A percentile compares a stretch with the other conserved stretches of the same genome.
These are phyloP conservation scores for Exophiala sp. DNA, from an alignment of 2,329 filamentous ascomycete species.

Conservation along the genomic window DNA sequence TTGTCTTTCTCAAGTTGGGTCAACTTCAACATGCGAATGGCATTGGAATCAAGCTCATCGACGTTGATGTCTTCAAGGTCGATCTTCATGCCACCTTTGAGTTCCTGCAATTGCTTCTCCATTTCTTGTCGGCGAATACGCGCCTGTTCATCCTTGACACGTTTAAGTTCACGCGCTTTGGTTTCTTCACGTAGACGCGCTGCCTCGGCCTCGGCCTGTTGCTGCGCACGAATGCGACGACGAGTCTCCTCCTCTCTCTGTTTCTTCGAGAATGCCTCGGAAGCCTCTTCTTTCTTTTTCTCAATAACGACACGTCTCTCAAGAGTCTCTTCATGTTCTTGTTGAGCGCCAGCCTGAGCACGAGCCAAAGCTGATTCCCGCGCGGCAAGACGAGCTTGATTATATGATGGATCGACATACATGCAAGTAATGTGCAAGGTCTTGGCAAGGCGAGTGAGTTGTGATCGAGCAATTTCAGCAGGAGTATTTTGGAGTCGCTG, in stretches of 20 bases:
- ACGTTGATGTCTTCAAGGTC: conserved; percentile 70
- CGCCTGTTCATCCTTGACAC: conserved; percentile 81
- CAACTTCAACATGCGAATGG: conserved; percentile 90
- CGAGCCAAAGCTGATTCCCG: conserved; percentile 76
- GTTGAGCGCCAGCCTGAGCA: conserved; percentile 80
- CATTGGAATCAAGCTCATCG: conserved; percentile 81
- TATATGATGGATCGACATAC: conserved; percentile 90
- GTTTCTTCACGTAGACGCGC: conserved; percentile 89
- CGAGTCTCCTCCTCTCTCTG: conserved; percentile 89
- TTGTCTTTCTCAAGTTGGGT: conserved; percentile 96
- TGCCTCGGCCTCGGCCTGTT: conserved; percentile 84
- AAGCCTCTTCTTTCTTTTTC: conserved; percentile 95
- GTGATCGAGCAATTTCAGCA: conserved; percentile 93
- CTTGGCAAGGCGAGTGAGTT: conserved; percentile 87
- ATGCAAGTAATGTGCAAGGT: conserved; percentile 89
- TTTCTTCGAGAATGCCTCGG: conserved; percentile 78
- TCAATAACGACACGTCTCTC: conserved; percentile 87
- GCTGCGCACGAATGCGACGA: conserved; percentile 81
- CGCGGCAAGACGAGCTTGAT: conserved; percentile 72
- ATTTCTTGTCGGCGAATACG: conserved; percentile 89
- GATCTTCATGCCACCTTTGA: conserved; percentile 86
- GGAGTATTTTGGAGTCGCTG: conserved; percentile 97
- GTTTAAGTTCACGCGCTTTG: conserved; percentile 81
- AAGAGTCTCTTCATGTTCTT: conserved; percentile 83
- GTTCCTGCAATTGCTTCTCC: conserved; percentile 85